Percentiles rank a stretch among this genome's conserved stretches.
phyloP scores from a whole-genome alignment of 1,284 basidiomycete species.

The Rhodotorula sp. region DNA sequence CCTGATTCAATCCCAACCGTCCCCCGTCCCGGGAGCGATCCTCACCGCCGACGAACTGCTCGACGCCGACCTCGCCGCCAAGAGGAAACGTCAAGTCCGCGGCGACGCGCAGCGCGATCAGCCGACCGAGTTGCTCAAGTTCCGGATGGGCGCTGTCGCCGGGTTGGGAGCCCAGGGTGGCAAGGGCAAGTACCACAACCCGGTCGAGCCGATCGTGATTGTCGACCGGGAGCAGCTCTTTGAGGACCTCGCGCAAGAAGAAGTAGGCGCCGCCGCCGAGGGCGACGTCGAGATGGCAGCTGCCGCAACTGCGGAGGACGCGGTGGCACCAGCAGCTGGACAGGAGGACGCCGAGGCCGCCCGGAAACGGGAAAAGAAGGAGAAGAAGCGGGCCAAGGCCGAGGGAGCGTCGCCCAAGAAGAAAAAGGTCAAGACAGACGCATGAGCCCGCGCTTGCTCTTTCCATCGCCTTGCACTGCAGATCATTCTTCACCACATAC shows the following conservation, averaged over 20 bases:
- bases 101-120: conserved; percentile 14
- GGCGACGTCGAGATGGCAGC: conserved; percentile 7
- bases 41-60: conserved; percentile 31
- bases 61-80: conserved; percentile 1
- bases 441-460: background rate
- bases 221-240: background rate
- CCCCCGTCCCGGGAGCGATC: conserved; percentile 39
- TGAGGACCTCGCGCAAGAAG: background rate
- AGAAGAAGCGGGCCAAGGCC: conserved; percentile 47
- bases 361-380: conserved; percentile 48
- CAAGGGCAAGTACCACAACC: conserved; percentile 15
- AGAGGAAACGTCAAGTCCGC: conserved; percentile 15
- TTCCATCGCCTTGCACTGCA: too few species aligned
- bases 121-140: conserved; percentile 28
- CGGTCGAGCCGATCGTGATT: background rate
- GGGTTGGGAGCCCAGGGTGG: conserved; percentile 11
- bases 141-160: conserved; percentile 15
- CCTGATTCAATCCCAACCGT: conserved; percentile 38
- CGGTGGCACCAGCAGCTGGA: background rate
- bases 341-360: conserved; percentile 8
- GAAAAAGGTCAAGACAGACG: conserved; percentile 10
- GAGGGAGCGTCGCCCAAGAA: conserved; percentile 52
- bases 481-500: too few species aligned
- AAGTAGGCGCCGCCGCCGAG: background rate
- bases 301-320: background rate